A percentile compares a stretch with the other conserved stretches of the same genome.
Evolutionary conservation across 1,139 yeast species (phyloP).

Genomic region (Williopsis jadinii): DNA sequence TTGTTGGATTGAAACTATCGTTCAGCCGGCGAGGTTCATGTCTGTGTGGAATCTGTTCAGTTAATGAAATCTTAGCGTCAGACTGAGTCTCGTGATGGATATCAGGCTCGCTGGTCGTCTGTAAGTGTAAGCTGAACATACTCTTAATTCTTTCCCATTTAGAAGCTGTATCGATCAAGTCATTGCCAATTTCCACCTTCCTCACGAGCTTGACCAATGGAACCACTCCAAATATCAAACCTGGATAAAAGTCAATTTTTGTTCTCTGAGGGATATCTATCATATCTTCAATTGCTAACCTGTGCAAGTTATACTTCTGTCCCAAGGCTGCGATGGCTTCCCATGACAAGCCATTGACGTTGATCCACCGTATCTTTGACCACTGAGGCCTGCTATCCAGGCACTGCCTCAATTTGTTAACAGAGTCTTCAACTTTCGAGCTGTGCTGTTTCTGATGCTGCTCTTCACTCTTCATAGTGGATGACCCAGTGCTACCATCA

Average conservation of each 20-base stretch:
- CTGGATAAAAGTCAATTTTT: conserved; percentile 42
- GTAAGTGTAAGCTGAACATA: conserved; percentile 6
- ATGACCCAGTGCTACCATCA: neutral
- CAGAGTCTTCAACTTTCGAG: conserved; percentile 10
- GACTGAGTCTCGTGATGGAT: neutral
- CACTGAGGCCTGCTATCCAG: conserved; percentile 31
- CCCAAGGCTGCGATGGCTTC: conserved; percentile 42
- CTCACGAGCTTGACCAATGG: conserved; percentile 41
- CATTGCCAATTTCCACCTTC: conserved; percentile 9
- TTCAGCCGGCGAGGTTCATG: conserved; percentile 24
- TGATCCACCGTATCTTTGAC: conserved; percentile 47
- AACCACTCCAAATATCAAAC: conserved; percentile 42
- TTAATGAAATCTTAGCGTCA: conserved; percentile 7
- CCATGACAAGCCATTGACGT: conserved; percentile 49
- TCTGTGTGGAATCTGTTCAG: conserved; percentile 18
- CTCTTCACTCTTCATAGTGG: neutral
- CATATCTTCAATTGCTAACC: conserved; percentile 49
- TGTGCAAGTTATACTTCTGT: conserved; percentile 34
- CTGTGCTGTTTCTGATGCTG: neutral
- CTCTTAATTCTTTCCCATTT: conserved; percentile 11
- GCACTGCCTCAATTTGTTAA: conserved; percentile 18
- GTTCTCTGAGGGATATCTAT: conserved; percentile 52
- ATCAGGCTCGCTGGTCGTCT: neutral
- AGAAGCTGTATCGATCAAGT: conserved; percentile 1
- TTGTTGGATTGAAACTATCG: conserved; percentile 19